Evolutionary conservation across 2,329 filamentous ascomycete species (phyloP).

Genomic region (Corynespora cassiicola): DNA sequence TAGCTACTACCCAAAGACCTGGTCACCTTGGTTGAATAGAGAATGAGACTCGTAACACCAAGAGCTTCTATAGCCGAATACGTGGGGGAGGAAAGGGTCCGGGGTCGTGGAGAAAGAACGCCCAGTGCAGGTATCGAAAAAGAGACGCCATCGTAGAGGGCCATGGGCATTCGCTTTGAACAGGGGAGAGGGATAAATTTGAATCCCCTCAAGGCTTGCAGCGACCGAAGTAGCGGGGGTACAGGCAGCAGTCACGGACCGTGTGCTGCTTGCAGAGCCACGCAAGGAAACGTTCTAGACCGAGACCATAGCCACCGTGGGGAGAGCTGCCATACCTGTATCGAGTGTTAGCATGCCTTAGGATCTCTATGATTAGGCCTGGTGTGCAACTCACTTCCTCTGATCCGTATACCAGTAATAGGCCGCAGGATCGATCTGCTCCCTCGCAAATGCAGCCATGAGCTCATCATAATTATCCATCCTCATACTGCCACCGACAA

Average conservation of each 20-base stretch:
- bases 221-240: constrained; percentile 80
- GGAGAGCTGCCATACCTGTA: constrained; percentile 85
- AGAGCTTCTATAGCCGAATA: too few relatives aligned
- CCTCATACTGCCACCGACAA: constrained; percentile 95
- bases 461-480: constrained; percentile 88
- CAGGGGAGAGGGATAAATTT: background rate
- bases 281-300: constrained; percentile 80
- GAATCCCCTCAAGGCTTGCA: constrained; percentile 76
- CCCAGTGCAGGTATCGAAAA: too few relatives aligned
- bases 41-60: too few relatives aligned
- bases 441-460: constrained; percentile 83
- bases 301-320: constrained; percentile 92
- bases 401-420: constrained; percentile 99
- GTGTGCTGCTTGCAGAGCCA: constrained; percentile 73
- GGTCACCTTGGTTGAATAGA: too few relatives aligned
- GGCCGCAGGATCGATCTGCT: constrained; percentile 81
- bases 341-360: constrained; percentile 26
- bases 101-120: too few relatives aligned
- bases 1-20: too few relatives aligned
- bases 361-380: constrained; percentile 2
- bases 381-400: constrained; percentile 73
- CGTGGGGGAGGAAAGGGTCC: too few relatives aligned
- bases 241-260: constrained; percentile 73
- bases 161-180: too few relatives aligned
- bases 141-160: too few relatives aligned